These are phyloP conservation scores for Takashimella koratensis DNA, from an alignment of 1,284 basidiomycete genomes.

Conservation along the genomic window DNA sequence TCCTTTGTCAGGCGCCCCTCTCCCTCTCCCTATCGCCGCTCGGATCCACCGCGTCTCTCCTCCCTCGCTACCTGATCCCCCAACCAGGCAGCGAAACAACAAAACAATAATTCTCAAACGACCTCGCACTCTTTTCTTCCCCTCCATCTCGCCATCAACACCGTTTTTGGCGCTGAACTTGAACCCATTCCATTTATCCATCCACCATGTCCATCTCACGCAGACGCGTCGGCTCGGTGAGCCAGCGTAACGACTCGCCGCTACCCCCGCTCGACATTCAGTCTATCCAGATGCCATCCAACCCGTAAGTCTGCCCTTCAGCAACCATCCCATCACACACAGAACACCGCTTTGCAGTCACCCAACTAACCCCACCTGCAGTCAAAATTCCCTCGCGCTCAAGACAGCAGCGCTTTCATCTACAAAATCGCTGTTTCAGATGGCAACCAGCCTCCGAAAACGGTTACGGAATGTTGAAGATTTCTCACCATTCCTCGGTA, in stretches of 20 bases:
- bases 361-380: conserved; percentile 5
- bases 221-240: conserved; percentile 45
- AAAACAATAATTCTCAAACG: neutral
- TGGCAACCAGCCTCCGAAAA: conserved; percentile 41
- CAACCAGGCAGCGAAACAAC: neutral
- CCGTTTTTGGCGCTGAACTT: no score
- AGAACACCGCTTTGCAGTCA: neutral
- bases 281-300: conserved; percentile 46
- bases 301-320: conserved; percentile 47
- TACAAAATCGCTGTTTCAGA: conserved; percentile 45
- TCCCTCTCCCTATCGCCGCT: neutral
- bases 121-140: neutral
- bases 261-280: conserved; percentile 43
- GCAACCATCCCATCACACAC: conserved; percentile 9
- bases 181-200: no score
- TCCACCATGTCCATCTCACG: conserved; percentile 35
- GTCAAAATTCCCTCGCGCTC: conserved; percentile 47
- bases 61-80: neutral
- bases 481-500: conserved; percentile 45
- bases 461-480: conserved; percentile 42
- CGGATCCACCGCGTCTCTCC: neutral
- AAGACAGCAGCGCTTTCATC: conserved; percentile 48
- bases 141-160: neutral
- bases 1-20: neutral
- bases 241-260: conserved; percentile 36